Conservation (phyloP, 176 grass and related monocot species). For the Aegilops umbellulata region DNA sequence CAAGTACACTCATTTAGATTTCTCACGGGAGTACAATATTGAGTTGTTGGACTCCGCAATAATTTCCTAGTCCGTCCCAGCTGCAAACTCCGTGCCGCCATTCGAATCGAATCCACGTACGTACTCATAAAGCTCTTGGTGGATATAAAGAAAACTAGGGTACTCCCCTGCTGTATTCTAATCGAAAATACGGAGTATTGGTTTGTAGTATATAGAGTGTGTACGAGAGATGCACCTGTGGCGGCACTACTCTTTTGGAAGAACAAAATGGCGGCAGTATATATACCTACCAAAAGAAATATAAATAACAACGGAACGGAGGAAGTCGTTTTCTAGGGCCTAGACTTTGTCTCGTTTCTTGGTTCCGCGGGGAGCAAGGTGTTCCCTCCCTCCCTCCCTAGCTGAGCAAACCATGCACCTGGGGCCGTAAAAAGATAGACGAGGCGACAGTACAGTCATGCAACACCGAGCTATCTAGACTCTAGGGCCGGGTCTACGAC, state of each 20-base stretch:
- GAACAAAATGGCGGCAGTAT: not conserved
- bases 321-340: conserved; percentile 9
- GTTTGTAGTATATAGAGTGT: too few species aligned
- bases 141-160: not conserved
- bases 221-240: not conserved
- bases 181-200: not conserved
- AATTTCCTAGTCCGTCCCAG: conserved; percentile 13
- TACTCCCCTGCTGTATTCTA: not conserved
- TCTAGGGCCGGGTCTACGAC: not conserved
- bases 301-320: too few species aligned
- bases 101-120: not conserved
- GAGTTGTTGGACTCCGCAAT: not conserved
- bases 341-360: not conserved
- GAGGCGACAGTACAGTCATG: not conserved
- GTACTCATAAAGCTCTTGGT: not conserved
- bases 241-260: not conserved
- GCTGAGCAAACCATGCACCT: not conserved
- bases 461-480: not conserved
- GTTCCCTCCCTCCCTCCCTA: not conserved
- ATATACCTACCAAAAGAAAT: not conserved
- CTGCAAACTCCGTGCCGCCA: not conserved
- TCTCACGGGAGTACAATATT: not conserved
- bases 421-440: not conserved
- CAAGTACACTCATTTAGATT: conserved; percentile 10
- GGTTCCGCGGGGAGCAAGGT: not conserved